phyloP scores from a whole-genome alignment of 2,329 filamentous ascomycete species.

The Aspergillus puulaauensis region DNA sequence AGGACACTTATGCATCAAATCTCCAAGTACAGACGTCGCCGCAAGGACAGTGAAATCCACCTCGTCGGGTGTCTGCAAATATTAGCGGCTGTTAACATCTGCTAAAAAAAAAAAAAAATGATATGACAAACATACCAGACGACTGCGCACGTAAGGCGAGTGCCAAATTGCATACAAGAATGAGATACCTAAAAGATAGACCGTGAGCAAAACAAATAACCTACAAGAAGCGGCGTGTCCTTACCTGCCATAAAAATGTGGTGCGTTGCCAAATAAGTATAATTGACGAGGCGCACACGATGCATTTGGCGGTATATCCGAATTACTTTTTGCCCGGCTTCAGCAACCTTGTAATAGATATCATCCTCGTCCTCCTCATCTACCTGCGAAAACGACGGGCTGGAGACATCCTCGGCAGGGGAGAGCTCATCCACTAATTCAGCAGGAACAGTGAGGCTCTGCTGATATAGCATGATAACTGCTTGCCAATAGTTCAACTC shows the following conservation, averaged over 20 bases:
- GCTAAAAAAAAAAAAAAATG: not conserved
- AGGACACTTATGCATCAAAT: conserved; percentile 91
- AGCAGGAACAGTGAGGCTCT: conserved; percentile 81
- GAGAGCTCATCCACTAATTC: conserved; percentile 77
- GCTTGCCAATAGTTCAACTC: conserved; percentile 98
- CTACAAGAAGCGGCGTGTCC: conserved; percentile 16
- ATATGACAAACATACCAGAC: conserved; percentile 62
- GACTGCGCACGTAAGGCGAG: conserved; percentile 80
- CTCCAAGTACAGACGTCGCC: conserved; percentile 86
- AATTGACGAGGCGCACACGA: conserved; percentile 84
- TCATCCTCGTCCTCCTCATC: conserved; percentile 73
- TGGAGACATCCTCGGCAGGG: conserved; percentile 58
- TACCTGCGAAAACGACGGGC: conserved; percentile 49
- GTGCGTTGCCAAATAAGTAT: conserved; percentile 92
- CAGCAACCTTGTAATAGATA: conserved; percentile 91
- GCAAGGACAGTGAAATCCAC: conserved; percentile 96
- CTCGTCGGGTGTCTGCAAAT: conserved; percentile 74
- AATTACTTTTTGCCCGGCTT: conserved; percentile 89
- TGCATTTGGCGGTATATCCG: conserved; percentile 89
- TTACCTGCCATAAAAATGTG: conserved; percentile 94
- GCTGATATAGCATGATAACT: conserved; percentile 91
- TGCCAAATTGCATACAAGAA: conserved; percentile 98
- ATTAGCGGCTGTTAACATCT: not conserved
- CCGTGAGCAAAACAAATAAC: conserved; percentile 9
- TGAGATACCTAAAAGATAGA: conserved; percentile 61